phyloP scores from a whole-genome alignment of 768 basidiomycete genomes.

The Phlebiopsis gigantea region DNA sequence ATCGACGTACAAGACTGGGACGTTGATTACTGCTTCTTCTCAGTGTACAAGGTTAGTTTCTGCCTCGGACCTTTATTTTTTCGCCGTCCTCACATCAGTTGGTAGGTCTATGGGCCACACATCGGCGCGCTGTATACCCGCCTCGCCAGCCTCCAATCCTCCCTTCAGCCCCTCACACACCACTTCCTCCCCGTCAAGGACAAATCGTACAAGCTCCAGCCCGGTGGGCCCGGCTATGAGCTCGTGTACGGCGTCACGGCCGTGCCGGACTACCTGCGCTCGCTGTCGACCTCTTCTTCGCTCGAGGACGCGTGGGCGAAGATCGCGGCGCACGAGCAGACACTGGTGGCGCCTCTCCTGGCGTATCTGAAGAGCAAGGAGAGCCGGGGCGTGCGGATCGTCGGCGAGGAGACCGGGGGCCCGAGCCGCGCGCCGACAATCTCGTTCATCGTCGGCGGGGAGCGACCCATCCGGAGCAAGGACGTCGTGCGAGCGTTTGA shows the following conservation, averaged over 20 bases:
- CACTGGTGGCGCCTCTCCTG: constrained; percentile 48
- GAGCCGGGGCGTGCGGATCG: constrained; percentile 58
- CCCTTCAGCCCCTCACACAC: constrained; percentile 57
- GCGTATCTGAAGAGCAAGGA: constrained; percentile 46
- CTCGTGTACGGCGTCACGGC: constrained; percentile 55
- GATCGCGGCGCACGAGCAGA: constrained; percentile 59
- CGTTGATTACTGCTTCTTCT: constrained; percentile 66
- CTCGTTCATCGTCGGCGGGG: constrained; percentile 63
- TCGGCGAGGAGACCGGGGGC: constrained; percentile 50
- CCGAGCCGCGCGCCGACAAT: constrained; percentile 58
- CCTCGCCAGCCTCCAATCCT: constrained; percentile 37
- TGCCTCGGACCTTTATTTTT: neutral
- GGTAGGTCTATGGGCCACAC: constrained; percentile 72
- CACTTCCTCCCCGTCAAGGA: constrained; percentile 54
- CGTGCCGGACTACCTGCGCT: constrained; percentile 57
- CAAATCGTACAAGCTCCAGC: constrained; percentile 58
- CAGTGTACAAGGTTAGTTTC: constrained; percentile 64
- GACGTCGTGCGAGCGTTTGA: constrained; percentile 66
- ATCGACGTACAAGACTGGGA: constrained; percentile 77
- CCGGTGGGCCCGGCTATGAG: constrained; percentile 75
- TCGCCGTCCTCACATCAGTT: neutral
- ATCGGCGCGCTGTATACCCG: constrained; percentile 63
- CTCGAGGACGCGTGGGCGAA: constrained; percentile 28
- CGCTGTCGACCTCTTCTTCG: constrained; percentile 41
- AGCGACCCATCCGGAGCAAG: constrained; percentile 49